Evolutionary conservation across 2,329 filamentous ascomycete species (phyloP).

Genomic region (Diplodia scrobiculata): DNA sequence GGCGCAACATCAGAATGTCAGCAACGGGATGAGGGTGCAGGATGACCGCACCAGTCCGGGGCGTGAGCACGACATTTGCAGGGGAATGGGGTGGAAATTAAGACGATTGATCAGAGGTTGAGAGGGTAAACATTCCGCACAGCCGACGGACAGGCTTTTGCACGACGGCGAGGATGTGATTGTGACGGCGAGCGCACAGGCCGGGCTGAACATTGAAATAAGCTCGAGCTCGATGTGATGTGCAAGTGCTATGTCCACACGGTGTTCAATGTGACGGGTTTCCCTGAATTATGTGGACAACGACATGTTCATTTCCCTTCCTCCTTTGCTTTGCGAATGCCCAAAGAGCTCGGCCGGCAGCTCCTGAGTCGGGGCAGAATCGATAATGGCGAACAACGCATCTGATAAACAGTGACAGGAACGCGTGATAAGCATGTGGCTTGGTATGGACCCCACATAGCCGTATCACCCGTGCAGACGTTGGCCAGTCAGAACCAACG

Average conservation of each 20-base stretch:
- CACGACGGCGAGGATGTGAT: not conserved
- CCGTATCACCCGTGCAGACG: conserved; percentile 9
- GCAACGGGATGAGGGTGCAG: not conserved
- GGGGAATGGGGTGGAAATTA: not conserved
- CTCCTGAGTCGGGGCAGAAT: not conserved
- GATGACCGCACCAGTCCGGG: not conserved
- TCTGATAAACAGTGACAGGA: conserved; percentile 10
- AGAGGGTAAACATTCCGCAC: not conserved
- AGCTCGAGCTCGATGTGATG: not conserved
- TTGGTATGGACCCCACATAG: conserved; percentile 14
- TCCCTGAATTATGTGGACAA: not conserved
- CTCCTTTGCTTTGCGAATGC: not conserved
- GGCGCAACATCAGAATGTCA: conserved; percentile 4
- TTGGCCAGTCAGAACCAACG: not conserved
- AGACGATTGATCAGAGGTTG: not conserved
- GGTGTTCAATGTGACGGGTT: not conserved
- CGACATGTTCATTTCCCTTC: conserved; percentile 10
- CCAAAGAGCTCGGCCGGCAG: not conserved
- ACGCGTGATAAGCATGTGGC: conserved; percentile 24
- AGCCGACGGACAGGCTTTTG: not conserved
- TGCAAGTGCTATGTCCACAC: conserved; percentile 11
- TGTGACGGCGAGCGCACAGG: not conserved
- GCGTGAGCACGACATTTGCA: conserved; percentile 2
- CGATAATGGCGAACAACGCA: not conserved
- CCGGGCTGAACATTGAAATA: conserved; percentile 2